Evolutionary conservation across 1,284 basidiomycete genomes (phyloP).

Genomic region (Leccinum griseonigrum): DNA sequence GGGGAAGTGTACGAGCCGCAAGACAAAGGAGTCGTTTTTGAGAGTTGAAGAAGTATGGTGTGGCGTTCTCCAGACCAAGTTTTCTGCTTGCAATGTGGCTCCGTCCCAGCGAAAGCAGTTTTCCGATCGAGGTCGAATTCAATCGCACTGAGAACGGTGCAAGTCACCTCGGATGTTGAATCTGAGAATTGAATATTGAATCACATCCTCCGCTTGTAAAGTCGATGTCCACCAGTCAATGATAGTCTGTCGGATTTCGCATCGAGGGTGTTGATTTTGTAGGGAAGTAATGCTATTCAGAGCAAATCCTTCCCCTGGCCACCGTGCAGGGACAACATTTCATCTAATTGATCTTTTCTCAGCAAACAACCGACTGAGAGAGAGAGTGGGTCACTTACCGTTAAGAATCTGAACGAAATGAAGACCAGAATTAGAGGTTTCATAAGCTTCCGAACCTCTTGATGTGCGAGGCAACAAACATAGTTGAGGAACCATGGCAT

Average conservation of each 20-base stretch:
- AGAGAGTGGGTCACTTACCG: constrained; percentile 40
- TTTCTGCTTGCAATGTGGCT: constrained; percentile 54
- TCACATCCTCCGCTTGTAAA: constrained; percentile 30
- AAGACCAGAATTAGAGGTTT: constrained; percentile 9
- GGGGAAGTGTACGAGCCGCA: constrained; percentile 27
- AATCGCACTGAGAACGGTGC: constrained; percentile 42
- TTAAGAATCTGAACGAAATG: constrained; percentile 67
- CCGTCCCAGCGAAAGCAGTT: constrained; percentile 58
- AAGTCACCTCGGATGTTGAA: constrained; percentile 27
- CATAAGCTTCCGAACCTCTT: constrained; percentile 55
- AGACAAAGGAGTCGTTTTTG: constrained; percentile 19
- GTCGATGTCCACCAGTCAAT: constrained; percentile 7
- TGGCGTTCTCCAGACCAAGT: constrained; percentile 58
- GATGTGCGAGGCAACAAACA: constrained; percentile 56
- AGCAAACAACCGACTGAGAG: not conserved
- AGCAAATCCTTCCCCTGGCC: constrained; percentile 82
- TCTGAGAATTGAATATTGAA: constrained; percentile 39
- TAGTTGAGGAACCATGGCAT: too few species aligned
- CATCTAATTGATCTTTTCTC: constrained; percentile 43
- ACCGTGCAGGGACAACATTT: constrained; percentile 75
- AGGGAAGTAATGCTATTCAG: constrained; percentile 41
- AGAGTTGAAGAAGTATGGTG: constrained; percentile 15
- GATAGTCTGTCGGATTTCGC: constrained; percentile 30
- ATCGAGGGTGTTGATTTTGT: constrained; percentile 8
- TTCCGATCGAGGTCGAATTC: constrained; percentile 70